Conservation (phyloP, 768 basidiomycete genomes). For the Ephemerocybe angulata region DNA sequence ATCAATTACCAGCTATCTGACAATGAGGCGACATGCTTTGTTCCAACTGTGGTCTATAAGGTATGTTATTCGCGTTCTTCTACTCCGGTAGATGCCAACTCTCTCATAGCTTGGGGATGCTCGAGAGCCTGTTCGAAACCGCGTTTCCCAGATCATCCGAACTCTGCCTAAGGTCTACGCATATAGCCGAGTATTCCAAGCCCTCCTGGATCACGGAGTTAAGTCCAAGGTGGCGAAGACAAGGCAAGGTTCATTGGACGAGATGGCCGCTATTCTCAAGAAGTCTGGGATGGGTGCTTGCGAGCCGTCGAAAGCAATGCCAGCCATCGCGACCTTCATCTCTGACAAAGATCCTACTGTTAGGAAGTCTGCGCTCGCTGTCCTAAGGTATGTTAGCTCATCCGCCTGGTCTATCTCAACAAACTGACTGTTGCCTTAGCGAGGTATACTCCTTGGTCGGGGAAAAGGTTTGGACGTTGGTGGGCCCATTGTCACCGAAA, state of each 20-base stretch:
- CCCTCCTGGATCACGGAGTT: slow-evolving; percentile 84
- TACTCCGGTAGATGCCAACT: background rate
- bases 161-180: slow-evolving; percentile 87
- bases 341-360: slow-evolving; percentile 88
- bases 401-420: slow-evolving; percentile 7
- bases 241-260: slow-evolving; percentile 82
- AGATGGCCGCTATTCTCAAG: slow-evolving; percentile 71
- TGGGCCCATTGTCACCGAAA: slow-evolving; percentile 73
- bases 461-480: slow-evolving; percentile 79
- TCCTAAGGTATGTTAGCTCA: slow-evolving; percentile 59
- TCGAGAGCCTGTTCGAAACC: slow-evolving; percentile 72
- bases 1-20: slow-evolving; percentile 80
- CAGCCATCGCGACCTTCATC: slow-evolving; percentile 71
- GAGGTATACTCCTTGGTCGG: slow-evolving; percentile 81
- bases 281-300: slow-evolving; percentile 80
- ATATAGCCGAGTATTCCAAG: slow-evolving; percentile 86
- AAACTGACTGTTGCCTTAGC: slow-evolving; percentile 35
- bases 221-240: slow-evolving; percentile 91
- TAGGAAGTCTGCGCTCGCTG: slow-evolving; percentile 79
- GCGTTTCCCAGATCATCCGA: slow-evolving; percentile 83
- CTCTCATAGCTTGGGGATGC: slow-evolving; percentile 81
- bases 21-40: slow-evolving; percentile 79
- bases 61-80: slow-evolving; percentile 35
- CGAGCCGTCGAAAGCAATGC: slow-evolving; percentile 77
- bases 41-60: slow-evolving; percentile 88